Evolutionary conservation across 1,284 basidiomycete species (phyloP).

Genomic region (Phenoliferia sp.): DNA sequence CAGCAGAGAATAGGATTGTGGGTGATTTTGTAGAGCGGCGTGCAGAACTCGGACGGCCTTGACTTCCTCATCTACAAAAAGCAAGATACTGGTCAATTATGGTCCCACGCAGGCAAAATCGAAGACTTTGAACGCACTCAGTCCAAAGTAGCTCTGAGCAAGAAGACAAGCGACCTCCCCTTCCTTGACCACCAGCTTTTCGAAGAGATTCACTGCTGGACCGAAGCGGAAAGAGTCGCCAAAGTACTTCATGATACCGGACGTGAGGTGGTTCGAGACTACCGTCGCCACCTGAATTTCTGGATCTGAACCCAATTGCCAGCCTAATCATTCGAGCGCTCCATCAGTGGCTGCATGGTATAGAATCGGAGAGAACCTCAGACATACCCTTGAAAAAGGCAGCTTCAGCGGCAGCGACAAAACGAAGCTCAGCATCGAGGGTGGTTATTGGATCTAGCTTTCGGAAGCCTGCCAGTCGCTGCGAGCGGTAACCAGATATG

Average conservation of each 20-base stretch:
- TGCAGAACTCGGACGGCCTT: constrained; percentile 95
- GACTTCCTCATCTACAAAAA: constrained; percentile 79
- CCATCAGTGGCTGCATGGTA: too few species aligned
- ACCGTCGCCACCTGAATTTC: constrained; percentile 97
- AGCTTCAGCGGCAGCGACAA: constrained; percentile 84
- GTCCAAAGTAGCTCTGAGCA: constrained; percentile 87
- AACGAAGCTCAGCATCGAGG: constrained; percentile 80
- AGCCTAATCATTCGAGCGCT: constrained; percentile 54
- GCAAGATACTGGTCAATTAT: background rate
- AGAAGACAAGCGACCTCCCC: constrained; percentile 86
- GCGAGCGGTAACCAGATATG: background rate
- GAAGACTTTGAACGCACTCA: constrained; percentile 69
- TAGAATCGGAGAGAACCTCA: background rate
- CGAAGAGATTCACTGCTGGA: constrained; percentile 88
- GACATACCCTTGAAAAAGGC: constrained; percentile 79
- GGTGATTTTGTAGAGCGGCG: constrained; percentile 72
- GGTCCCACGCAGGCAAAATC: background rate
- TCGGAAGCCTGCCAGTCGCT: constrained; percentile 81
- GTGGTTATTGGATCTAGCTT: constrained; percentile 92
- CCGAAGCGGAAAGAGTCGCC: constrained; percentile 77
- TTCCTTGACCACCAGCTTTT: constrained; percentile 77
- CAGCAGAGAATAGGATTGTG: constrained; percentile 87
- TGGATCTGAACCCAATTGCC: constrained; percentile 97
- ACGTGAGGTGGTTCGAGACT: constrained; percentile 94
- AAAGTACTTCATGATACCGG: constrained; percentile 95